A percentile compares a stretch with the other conserved stretches of the same genome.
phyloP scores from a whole-genome alignment of 179 eudicot genomes.

The Patellifolia procumbens region DNA sequence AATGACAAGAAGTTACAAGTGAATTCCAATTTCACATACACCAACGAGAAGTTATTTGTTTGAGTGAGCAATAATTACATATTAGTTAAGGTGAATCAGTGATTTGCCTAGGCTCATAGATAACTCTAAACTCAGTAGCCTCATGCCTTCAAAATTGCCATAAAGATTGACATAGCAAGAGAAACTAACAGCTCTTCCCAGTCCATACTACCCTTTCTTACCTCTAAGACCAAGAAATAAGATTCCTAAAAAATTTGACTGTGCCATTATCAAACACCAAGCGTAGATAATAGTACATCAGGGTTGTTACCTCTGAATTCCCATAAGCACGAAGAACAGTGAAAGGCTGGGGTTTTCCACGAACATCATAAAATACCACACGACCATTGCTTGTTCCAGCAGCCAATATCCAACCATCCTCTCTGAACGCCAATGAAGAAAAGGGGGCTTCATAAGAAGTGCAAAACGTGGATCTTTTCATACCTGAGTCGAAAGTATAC shows the following conservation, averaged over 20 bases:
- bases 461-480: conserved; percentile 57
- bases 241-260: neutral
- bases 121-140: neutral
- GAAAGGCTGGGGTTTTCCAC: conserved; percentile 87
- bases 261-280: neutral
- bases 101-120: neutral
- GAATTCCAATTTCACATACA: neutral
- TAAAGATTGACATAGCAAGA: neutral
- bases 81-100: neutral
- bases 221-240: neutral
- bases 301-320: conserved; percentile 65
- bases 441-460: conserved; percentile 84
- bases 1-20: no score
- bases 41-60: neutral
- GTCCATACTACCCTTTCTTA: neutral
- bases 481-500: conserved; percentile 74
- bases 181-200: neutral
- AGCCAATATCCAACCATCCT: conserved; percentile 83
- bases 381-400: conserved; percentile 90
- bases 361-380: conserved; percentile 87
- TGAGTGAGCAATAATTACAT: neutral
- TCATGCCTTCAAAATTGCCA: neutral
- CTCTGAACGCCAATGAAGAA: conserved; percentile 82
- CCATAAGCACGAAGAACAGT: conserved; percentile 89
- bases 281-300: neutral